These are phyloP conservation scores for Rubroboletus pulcherrimus DNA, from an alignment of 768 basidiomycete genomes.

Conservation along the genomic window DNA sequence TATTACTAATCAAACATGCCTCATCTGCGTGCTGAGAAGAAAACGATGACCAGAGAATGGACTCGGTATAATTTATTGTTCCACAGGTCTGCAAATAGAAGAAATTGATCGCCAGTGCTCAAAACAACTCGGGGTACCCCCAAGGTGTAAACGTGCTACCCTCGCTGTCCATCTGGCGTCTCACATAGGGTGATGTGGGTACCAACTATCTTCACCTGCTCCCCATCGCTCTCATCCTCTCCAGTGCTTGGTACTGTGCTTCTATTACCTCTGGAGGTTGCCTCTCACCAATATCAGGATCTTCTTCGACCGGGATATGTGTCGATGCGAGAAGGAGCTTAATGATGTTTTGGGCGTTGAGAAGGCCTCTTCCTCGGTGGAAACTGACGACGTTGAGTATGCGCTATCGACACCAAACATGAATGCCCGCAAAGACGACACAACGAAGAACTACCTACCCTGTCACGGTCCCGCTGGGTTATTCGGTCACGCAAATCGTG, in stretches of 20 bases:
- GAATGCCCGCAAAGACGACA: not conserved
- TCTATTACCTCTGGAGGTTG: constrained; percentile 7
- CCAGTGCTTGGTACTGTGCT: constrained; percentile 9
- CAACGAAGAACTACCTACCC: not conserved
- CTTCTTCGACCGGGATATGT: constrained; percentile 14
- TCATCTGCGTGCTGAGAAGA: not conserved
- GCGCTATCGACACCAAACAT: constrained; percentile 5
- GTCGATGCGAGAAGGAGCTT: constrained; percentile 23
- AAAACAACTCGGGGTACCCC: not conserved
- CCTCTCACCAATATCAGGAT: constrained; percentile 18
- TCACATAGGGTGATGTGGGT: not conserved
- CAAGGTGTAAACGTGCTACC: not conserved
- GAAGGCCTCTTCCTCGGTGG: constrained; percentile 22
- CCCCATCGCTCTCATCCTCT: constrained; percentile 13
- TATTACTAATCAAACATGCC: no score
- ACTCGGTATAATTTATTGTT: not conserved
- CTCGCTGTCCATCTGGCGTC: not conserved
- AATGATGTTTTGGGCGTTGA: constrained; percentile 16
- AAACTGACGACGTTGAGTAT: constrained; percentile 22
- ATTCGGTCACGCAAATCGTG: constrained; percentile 21
- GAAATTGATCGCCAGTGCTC: not conserved
- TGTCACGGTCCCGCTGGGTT: constrained; percentile 11
- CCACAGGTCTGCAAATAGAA: no score
- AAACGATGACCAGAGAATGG: not conserved
- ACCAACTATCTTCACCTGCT: not conserved